These are phyloP conservation scores for Oryza officinalis DNA, from an alignment of 176 grass and related monocot species.

Conservation along the genomic window DNA sequence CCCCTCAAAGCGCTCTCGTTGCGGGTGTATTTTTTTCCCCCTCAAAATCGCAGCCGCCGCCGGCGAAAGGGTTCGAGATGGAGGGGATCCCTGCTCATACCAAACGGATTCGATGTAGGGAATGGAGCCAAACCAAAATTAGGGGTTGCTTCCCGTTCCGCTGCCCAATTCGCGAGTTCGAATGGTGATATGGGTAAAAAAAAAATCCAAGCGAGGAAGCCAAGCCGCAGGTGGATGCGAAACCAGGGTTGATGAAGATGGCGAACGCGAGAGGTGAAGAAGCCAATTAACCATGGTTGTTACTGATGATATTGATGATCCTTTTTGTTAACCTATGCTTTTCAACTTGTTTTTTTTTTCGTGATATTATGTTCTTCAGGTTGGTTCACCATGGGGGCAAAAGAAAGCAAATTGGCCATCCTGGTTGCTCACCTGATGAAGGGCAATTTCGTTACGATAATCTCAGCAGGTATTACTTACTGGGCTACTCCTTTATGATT, in stretches of 20 bases:
- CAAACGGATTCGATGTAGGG: neutral
- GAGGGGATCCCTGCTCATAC: neutral
- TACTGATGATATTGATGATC: neutral
- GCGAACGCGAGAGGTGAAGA: neutral
- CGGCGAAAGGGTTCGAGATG: neutral
- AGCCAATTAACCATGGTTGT: neutral
- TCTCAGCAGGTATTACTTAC: slow-evolving; percentile 37
- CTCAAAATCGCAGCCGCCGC: neutral
- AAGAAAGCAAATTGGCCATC: slow-evolving; percentile 40
- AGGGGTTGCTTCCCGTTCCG: neutral
- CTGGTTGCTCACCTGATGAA: slow-evolving; percentile 48
- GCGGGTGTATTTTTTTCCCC: neutral
- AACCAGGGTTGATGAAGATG: neutral
- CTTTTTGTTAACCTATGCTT: neutral
- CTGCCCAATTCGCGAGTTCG: neutral
- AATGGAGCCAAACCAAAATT: neutral
- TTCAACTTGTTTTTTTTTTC: neutral
- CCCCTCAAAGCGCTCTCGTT: neutral
- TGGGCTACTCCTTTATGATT: slow-evolving; percentile 6
- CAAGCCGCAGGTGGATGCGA: neutral
- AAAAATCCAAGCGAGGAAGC: neutral
- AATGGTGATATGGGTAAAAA: neutral
- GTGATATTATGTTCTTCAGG: slow-evolving; percentile 28
- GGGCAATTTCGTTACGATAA: slow-evolving; percentile 48
- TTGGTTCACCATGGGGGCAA: slow-evolving; percentile 45